Evolutionary conservation across 2,329 filamentous ascomycete genomes (phyloP).

Genomic region (Beauveria varroae): DNA sequence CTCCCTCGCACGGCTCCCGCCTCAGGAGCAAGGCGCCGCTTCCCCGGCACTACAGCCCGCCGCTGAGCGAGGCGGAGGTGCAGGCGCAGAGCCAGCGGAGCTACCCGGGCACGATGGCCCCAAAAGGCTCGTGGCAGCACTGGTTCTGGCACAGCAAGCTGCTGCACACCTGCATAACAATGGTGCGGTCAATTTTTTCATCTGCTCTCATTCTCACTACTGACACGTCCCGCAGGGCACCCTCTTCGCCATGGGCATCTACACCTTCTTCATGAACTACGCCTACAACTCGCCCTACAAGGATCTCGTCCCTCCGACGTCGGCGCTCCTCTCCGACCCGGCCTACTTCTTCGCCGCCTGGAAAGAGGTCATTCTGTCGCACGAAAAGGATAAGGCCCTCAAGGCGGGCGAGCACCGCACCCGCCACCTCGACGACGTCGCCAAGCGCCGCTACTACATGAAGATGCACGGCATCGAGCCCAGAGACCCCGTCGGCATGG

Average conservation of each 20-base stretch:
- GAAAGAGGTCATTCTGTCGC: slow-evolving; percentile 66
- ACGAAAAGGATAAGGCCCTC: slow-evolving; percentile 63
- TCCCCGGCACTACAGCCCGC: slow-evolving; percentile 67
- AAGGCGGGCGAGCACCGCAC: slow-evolving; percentile 65
- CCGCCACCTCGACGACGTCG: slow-evolving; percentile 72
- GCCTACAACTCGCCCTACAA: slow-evolving; percentile 69
- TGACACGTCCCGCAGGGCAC: slow-evolving; percentile 42
- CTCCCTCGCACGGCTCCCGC: slow-evolving; percentile 77
- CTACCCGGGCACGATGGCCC: slow-evolving; percentile 87
- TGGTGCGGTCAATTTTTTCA: slow-evolving; percentile 48
- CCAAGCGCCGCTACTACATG: slow-evolving; percentile 78
- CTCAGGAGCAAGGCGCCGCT: slow-evolving; percentile 41
- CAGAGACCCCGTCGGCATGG: slow-evolving; percentile 45
- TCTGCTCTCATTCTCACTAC: not conserved
- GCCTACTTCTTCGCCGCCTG: slow-evolving; percentile 57
- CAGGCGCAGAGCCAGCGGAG: slow-evolving; percentile 58
- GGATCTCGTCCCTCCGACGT: slow-evolving; percentile 66
- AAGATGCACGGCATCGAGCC: slow-evolving; percentile 76
- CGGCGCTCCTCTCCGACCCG: slow-evolving; percentile 63
- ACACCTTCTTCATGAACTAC: slow-evolving; percentile 74
- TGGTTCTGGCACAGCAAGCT: slow-evolving; percentile 73
- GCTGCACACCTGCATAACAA: slow-evolving; percentile 75
- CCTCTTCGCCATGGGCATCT: slow-evolving; percentile 59
- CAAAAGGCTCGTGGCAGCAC: slow-evolving; percentile 71
- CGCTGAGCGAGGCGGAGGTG: slow-evolving; percentile 57